Evolutionary conservation across 108 stramenopile genomes (phyloP).

Genomic region (Aureococcus anophagefferens): DNA sequence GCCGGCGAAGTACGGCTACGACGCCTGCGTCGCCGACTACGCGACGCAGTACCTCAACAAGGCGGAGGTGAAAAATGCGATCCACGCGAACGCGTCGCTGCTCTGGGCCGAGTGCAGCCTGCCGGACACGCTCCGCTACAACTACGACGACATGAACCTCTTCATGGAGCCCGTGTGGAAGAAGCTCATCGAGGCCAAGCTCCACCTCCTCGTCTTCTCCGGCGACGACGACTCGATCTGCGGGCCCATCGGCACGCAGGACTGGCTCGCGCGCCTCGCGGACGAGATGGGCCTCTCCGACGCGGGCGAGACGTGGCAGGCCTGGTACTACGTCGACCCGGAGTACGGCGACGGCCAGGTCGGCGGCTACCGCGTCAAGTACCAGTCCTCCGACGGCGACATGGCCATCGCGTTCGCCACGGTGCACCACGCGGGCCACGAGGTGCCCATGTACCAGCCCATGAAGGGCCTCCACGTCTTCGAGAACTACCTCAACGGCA

Average conservation of each 20-base stretch:
- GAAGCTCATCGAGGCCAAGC: slow-evolving; percentile 26
- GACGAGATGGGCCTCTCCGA: slow-evolving; percentile 10
- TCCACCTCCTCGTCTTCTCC: slow-evolving; percentile 44
- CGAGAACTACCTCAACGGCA: slow-evolving; percentile 18
- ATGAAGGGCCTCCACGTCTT: slow-evolving; percentile 48
- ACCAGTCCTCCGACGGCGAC: slow-evolving; percentile 17
- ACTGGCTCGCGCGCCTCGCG: slow-evolving; percentile 48
- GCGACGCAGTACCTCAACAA: slow-evolving; percentile 46
- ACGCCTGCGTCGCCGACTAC: slow-evolving; percentile 47
- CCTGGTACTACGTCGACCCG: slow-evolving; percentile 35
- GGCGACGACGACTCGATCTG: slow-evolving; percentile 56
- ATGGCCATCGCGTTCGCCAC: slow-evolving; percentile 47
- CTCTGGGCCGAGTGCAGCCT: slow-evolving; percentile 40
- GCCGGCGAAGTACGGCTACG: too few species aligned
- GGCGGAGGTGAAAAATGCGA: slow-evolving; percentile 45
- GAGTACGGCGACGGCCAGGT: slow-evolving; percentile 27
- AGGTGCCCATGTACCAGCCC: slow-evolving; percentile 60
- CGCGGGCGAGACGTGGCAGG: slow-evolving; percentile 25
- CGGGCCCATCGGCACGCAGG: slow-evolving; percentile 42
- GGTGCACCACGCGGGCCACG: slow-evolving; percentile 63
- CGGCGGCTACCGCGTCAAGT: slow-evolving; percentile 53
- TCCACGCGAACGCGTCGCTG: slow-evolving; percentile 41
- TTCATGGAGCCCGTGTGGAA: slow-evolving; percentile 40
- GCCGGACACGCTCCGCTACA: slow-evolving; percentile 22
- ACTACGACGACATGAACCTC: slow-evolving; percentile 3